Base-by-base conservation (phyloP, 2,329 filamentous ascomycete species). In the Macrophomina tecta region DNA sequence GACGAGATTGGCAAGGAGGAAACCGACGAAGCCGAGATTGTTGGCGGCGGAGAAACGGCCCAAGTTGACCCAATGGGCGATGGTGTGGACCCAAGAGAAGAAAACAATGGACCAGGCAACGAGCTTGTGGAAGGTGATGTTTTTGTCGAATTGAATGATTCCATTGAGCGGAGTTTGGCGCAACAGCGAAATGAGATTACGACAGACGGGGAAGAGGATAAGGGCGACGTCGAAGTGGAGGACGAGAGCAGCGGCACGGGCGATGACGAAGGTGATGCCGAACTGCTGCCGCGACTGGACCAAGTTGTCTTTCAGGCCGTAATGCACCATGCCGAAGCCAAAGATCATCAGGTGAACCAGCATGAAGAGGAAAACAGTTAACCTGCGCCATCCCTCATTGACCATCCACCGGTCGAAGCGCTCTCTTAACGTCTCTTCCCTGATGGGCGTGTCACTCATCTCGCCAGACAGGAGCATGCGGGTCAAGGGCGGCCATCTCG, bases 71-170 rank as follows among this genome's bases (percentile, higher is more conserved):
- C 91, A 94, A 80, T 95, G 92, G 36, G 92, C 90, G 73, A 94
- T 88, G 18, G 91, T 94, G 80, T 95, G 92, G 1, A 94, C 86
- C 90, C 91, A 93, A 12, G 91, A 92, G 79, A 92, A 96, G 81
- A 94, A 93, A 71, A 95, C 89, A 73, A 96, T 93, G 30, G 91
- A 93, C 91, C 91, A 95, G 5, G 91, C 92, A 32, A 91, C 91
- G 58, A 85, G 88, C 80, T 92, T 94, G 82, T 95, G 92, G 80
- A 95, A 94, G 52, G 91, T 92, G 77, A 94, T 93, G 81, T 94
- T 93, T 84, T 93, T 94, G 82, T 93, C 91, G 79, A 95, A 93
- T 72, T 93, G 92, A 71, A 96, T 90, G 75, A 95, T 92, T 71
- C 92, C 91, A 78, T 94, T 94, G 66, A 95, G 83, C 7, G 92